These are phyloP conservation scores for Carex arenaria DNA, from an alignment of 202 grass and related monocot species.

Conservation along the genomic window DNA sequence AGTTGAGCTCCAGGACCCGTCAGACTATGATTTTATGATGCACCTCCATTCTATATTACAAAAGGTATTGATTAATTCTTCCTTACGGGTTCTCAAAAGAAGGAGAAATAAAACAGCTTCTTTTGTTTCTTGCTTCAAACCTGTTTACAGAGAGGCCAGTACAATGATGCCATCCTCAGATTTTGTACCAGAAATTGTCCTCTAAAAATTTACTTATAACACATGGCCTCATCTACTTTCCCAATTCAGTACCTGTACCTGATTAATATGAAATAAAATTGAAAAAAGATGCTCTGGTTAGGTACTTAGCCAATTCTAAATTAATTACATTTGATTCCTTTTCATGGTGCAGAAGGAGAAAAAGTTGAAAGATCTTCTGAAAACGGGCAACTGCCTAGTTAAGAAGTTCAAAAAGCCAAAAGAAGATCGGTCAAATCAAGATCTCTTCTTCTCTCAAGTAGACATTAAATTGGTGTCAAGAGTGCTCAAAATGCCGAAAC, in stretches of 20 bases:
- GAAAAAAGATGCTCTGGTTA: neutral
- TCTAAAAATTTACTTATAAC: neutral
- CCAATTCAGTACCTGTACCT: neutral
- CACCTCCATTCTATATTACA: conserved; percentile 59
- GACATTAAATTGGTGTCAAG: conserved; percentile 79
- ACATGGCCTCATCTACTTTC: neutral
- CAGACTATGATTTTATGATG: conserved; percentile 59
- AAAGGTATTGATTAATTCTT: conserved; percentile 41
- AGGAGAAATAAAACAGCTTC: neutral
- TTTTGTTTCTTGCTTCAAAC: neutral
- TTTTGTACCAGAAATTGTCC: neutral
- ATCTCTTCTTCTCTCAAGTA: conserved; percentile 92
- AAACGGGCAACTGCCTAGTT: conserved; percentile 83
- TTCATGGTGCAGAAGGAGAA: conserved; percentile 73
- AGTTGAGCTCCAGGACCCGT: conserved; percentile 70
- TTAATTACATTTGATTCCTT: neutral
- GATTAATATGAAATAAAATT: neutral
- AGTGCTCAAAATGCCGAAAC: conserved; percentile 74
- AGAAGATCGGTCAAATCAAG: conserved; percentile 77
- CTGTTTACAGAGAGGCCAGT: neutral
- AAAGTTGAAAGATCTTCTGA: conserved; percentile 78
- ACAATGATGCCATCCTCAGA: neutral
- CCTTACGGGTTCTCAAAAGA: neutral
- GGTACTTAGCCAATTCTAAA: neutral
- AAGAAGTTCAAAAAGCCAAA: conserved; percentile 98